These are phyloP conservation scores for Basidioascus undulatus DNA, from an alignment of 768 basidiomycete species.

Conservation along the genomic window DNA sequence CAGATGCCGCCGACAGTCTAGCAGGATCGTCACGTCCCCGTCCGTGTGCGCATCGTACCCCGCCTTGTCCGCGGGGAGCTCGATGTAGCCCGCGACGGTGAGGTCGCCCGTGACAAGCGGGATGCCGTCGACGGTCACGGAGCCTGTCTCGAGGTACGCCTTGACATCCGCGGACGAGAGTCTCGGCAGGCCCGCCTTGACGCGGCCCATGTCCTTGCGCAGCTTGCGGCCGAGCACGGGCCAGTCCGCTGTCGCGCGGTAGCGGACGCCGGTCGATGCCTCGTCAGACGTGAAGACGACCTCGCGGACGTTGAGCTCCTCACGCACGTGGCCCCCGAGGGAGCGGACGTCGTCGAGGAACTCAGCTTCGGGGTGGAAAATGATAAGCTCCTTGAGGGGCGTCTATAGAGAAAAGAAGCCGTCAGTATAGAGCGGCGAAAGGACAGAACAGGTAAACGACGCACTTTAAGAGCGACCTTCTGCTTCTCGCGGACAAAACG, in stretches of 20 bases:
- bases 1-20: slow-evolving; percentile 67
- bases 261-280: slow-evolving; percentile 56
- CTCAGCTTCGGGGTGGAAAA: slow-evolving; percentile 69
- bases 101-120: slow-evolving; percentile 76
- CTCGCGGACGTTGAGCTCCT: slow-evolving; percentile 84
- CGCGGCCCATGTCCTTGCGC: slow-evolving; percentile 68
- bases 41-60: slow-evolving; percentile 47
- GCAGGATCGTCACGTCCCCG: slow-evolving; percentile 77
- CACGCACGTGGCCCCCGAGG: slow-evolving; percentile 66
- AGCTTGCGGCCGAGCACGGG: slow-evolving; percentile 78
- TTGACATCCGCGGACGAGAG: slow-evolving; percentile 66
- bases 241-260: slow-evolving; percentile 86
- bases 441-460: slow-evolving; percentile 10
- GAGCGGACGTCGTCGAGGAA: slow-evolving; percentile 69
- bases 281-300: slow-evolving; percentile 79
- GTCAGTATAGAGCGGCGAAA: not conserved
- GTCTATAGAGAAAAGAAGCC: slow-evolving; percentile 28
- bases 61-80: slow-evolving; percentile 35
- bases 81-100: slow-evolving; percentile 71
- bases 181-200: slow-evolving; percentile 61
- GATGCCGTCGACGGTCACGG: slow-evolving; percentile 68
- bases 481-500: slow-evolving; percentile 69
- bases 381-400: slow-evolving; percentile 69
- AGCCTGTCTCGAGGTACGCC: slow-evolving; percentile 44
- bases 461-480: slow-evolving; percentile 67